phyloP scores from a whole-genome alignment of 106 monocot genomes.

The Dendrobium chrysotoxum region DNA sequence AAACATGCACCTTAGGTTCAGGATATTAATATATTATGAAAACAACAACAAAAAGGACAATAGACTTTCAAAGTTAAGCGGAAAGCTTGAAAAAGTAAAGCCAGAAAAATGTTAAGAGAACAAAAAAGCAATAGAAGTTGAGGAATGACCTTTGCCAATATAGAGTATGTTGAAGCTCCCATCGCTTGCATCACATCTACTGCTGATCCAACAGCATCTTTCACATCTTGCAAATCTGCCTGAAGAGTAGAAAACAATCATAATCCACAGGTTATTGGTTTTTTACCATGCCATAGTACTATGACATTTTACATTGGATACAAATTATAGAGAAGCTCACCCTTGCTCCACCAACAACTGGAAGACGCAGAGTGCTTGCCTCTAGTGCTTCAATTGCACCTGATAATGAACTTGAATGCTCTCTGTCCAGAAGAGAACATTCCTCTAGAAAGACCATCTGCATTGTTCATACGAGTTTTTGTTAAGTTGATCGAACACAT shows the following conservation, averaged over 20 bases:
- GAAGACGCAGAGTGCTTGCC: constrained; percentile 49
- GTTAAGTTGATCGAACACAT: background rate
- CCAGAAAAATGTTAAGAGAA: background rate
- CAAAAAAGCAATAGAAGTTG: background rate
- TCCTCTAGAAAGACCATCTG: constrained; percentile 52
- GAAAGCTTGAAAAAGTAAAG: background rate
- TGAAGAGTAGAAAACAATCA: constrained; percentile 15
- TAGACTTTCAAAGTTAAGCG: background rate
- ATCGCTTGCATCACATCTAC: constrained; percentile 59
- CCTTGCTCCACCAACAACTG: constrained; percentile 45
- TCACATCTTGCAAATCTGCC: constrained; percentile 45
- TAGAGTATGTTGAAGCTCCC: constrained; percentile 27
- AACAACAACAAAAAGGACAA: no score
- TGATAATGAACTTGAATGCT: constrained; percentile 36
- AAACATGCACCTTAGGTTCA: background rate
- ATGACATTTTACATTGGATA: background rate
- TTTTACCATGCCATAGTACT: background rate
- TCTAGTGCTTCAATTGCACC: constrained; percentile 43
- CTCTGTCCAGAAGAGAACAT: constrained; percentile 36
- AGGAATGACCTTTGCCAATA: constrained; percentile 36
- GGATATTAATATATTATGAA: background rate
- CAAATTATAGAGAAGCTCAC: constrained; percentile 15
- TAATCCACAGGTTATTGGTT: background rate
- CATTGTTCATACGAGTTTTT: background rate
- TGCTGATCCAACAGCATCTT: constrained; percentile 45